Base-by-base conservation (phyloP, 208 protist genomes). In the Leptomonas seymouri region DNA sequence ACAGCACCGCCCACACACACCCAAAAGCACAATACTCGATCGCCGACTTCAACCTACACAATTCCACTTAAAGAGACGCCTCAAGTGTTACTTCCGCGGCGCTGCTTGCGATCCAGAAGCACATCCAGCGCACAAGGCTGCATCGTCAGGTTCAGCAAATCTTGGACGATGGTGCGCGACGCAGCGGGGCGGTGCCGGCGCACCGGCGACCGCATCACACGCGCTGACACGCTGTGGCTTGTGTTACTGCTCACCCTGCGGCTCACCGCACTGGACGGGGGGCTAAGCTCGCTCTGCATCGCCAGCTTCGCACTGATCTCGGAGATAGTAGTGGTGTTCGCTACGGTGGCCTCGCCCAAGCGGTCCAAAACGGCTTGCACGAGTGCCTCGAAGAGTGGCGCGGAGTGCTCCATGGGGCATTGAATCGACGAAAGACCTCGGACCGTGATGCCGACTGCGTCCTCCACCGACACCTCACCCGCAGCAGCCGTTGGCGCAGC, bases 101-200 rank as follows among this genome's bases (percentile, higher is more conserved):
- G 44, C 42, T 55, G 82, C 57, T 89, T 81, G 8, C 67, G 51
- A 42, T 94, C 79, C 2, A 93, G 59, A 15, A 96, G 71, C 31
- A 96, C 68, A 63, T 96, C 89, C 31, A 96, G 71, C 11, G 85
- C 67, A 21, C 75, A 93, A 11, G 88, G 86, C 57, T 91, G 71
- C 78, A 89, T 81, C 46, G 91, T 86, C 23, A 96, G 54, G 56
- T 84, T 82, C 18, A 94, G 80, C 48, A 96, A 67, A 46, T 90
- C 85, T 70, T 94, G 75, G 39, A 87, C 87, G 9, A 84, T 78
- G 18, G 46, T 73, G 46, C 67, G 71, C 45, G 78, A 87, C 18
- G 68, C 80, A 48, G 42, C 45, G 2, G 74, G 70, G n/a, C 56
- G 56, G 56, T 58, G 68, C 1, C 68, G 69, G 21, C 58, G 57